Conservation (phyloP, 768 basidiomycete genomes). For the Pilatotrama ljubarskyi region DNA sequence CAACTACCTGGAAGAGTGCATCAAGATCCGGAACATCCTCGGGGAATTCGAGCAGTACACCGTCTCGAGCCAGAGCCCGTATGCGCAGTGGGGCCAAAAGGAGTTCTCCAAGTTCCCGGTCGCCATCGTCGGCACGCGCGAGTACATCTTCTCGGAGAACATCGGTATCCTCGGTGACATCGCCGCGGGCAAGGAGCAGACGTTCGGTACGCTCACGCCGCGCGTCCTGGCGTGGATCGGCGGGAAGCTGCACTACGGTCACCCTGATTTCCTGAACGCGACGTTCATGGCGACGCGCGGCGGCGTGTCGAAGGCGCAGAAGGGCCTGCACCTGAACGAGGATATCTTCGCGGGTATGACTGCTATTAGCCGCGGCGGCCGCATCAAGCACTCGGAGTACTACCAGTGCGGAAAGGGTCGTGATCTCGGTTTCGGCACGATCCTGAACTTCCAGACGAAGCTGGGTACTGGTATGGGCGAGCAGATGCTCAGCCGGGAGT, state of each 20-base stretch:
- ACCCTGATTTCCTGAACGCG: slow-evolving; percentile 98
- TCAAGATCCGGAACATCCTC: slow-evolving; percentile 97
- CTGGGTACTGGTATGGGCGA: slow-evolving; percentile 99
- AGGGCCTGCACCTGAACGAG: slow-evolving; percentile 97
- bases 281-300: slow-evolving; percentile 99
- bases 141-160: slow-evolving; percentile 99
- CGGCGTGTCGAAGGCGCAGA: slow-evolving; percentile 98
- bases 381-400: slow-evolving; percentile 99
- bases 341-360: slow-evolving; percentile 99
- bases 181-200: slow-evolving; percentile 99
- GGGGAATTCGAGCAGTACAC: slow-evolving; percentile 97
- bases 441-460: slow-evolving; percentile 99
- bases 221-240: slow-evolving; percentile 96
- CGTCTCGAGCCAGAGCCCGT: slow-evolving; percentile 90
- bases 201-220: slow-evolving; percentile 98
- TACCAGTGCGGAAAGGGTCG: slow-evolving; percentile 99
- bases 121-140: slow-evolving; percentile 96
- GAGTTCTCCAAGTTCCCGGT: slow-evolving; percentile 90
- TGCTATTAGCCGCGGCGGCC: slow-evolving; percentile 94
- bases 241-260: slow-evolving; percentile 97
- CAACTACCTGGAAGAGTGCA: slow-evolving; percentile 98
- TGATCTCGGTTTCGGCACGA: slow-evolving; percentile 98
- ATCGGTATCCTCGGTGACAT: slow-evolving; percentile 99
- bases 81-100: slow-evolving; percentile 94
- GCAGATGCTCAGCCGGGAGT: slow-evolving; percentile 99